Conservation (phyloP, 2,329 filamentous ascomycete genomes). For the Pseudocercospora musae region DNA sequence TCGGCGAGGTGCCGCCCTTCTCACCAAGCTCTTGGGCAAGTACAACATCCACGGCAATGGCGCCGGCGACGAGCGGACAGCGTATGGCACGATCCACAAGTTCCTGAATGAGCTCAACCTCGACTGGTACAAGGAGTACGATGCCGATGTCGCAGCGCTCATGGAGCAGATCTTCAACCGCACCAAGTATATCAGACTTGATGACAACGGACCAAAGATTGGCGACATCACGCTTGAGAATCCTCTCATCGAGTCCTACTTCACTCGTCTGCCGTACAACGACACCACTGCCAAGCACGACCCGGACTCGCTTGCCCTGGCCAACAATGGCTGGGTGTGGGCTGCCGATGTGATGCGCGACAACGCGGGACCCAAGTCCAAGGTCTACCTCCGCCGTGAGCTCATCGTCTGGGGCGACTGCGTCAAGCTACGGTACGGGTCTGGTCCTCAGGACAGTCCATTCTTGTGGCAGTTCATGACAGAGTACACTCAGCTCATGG, state of each 20-base stretch:
- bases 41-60: slow-evolving; percentile 54
- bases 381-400: slow-evolving; percentile 90
- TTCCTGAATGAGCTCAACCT: slow-evolving; percentile 83
- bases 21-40: slow-evolving; percentile 66
- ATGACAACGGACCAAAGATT: slow-evolving; percentile 82
- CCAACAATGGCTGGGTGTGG: slow-evolving; percentile 99
- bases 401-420: slow-evolving; percentile 99
- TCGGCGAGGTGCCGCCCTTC: slow-evolving; percentile 63
- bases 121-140: slow-evolving; percentile 87
- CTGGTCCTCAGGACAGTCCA: slow-evolving; percentile 75
- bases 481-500: slow-evolving; percentile 84
- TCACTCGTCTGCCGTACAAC: slow-evolving; percentile 81
- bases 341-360: slow-evolving; percentile 91
- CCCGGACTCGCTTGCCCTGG: slow-evolving; percentile 72
- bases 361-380: slow-evolving; percentile 84
- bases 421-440: slow-evolving; percentile 91
- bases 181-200: slow-evolving; percentile 91
- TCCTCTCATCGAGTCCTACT: slow-evolving; percentile 90
- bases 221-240: slow-evolving; percentile 73
- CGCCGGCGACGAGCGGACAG: slow-evolving; percentile 52
- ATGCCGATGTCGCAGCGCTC: slow-evolving; percentile 75
- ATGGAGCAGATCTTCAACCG: slow-evolving; percentile 90
- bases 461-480: slow-evolving; percentile 97
- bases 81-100: slow-evolving; percentile 52
- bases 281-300: slow-evolving; percentile 73